Evolutionary conservation across 768 basidiomycete species (phyloP).

Genomic region (Phanerodontia chrysosporium): DNA sequence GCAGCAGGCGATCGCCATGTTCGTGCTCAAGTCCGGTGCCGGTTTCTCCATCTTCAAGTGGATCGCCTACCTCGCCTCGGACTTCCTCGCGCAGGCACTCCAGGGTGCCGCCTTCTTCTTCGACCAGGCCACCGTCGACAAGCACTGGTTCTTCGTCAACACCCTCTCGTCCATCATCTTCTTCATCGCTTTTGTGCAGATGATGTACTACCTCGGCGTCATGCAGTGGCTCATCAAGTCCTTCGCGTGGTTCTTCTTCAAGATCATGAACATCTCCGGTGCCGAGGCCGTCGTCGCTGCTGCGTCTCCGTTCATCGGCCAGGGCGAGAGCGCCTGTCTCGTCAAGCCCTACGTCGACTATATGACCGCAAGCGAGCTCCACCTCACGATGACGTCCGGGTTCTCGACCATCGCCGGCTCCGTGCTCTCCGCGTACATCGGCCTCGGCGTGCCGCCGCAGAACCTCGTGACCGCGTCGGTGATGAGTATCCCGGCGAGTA

Average conservation of each 20-base stretch:
- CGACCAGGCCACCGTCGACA: conserved; percentile 53
- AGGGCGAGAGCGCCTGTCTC: conserved; percentile 85
- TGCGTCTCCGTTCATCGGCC: conserved; percentile 90
- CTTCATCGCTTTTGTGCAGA: conserved; percentile 90
- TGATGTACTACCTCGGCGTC: conserved; percentile 85
- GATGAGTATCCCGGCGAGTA: conserved; percentile 94
- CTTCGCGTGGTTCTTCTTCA: conserved; percentile 95
- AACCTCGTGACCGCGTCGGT: conserved; percentile 86
- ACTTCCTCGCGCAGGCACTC: conserved; percentile 67
- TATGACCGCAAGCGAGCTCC: conserved; percentile 86
- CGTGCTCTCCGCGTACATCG: conserved; percentile 81
- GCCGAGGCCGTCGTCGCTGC: conserved; percentile 92
- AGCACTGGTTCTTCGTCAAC: conserved; percentile 85
- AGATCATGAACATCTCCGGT: conserved; percentile 87
- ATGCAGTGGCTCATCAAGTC: conserved; percentile 92
- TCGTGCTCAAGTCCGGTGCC: conserved; percentile 81
- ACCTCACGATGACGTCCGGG: conserved; percentile 82
- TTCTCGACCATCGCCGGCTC: conserved; percentile 94
- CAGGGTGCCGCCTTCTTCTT: conserved; percentile 84
- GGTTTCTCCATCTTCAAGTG: conserved; percentile 83
- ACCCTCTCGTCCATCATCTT: conserved; percentile 81
- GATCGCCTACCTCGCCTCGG: conserved; percentile 75
- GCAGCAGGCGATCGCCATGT: conserved; percentile 83
- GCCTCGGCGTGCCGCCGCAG: conserved; percentile 69
- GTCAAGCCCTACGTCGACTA: conserved; percentile 79